Conservation (phyloP, 768 basidiomycete genomes). For the Lactarius hatsudake region DNA sequence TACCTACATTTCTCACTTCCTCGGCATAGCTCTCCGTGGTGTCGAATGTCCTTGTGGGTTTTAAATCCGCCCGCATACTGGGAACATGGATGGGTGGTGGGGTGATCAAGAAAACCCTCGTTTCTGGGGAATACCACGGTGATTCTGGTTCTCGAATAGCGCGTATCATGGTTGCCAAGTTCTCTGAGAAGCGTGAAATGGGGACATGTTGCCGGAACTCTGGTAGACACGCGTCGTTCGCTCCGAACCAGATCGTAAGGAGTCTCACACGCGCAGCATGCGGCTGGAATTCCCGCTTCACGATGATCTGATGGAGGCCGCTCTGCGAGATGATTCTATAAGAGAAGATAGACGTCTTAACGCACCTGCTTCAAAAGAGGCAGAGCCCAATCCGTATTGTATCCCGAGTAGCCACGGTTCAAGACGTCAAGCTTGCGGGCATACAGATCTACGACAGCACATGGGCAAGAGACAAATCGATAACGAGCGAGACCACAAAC, state of each 20-base stretch:
- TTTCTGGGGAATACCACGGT: conserved; percentile 62
- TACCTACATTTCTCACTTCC: conserved; percentile 61
- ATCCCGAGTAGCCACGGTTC: conserved; percentile 82
- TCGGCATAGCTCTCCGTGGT: conserved; percentile 67
- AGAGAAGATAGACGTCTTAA: background rate
- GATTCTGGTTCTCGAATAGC: conserved; percentile 63
- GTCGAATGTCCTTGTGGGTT: conserved; percentile 59
- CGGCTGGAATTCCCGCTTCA: conserved; percentile 46
- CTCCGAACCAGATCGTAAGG: conserved; percentile 87
- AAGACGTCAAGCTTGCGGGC: conserved; percentile 79
- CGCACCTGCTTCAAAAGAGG: conserved; percentile 74
- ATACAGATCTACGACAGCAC: conserved; percentile 56
- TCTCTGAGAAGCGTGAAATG: conserved; percentile 56
- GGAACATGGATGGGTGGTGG: conserved; percentile 78
- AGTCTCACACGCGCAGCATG: conserved; percentile 61
- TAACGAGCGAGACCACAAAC: conserved; percentile 1
- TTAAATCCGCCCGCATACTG: conserved; percentile 52
- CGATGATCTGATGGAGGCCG: conserved; percentile 48
- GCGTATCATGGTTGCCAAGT: conserved; percentile 60
- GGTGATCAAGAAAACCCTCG: conserved; percentile 76
- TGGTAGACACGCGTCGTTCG: conserved; percentile 76
- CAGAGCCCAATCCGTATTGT: conserved; percentile 84
- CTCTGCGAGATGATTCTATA: background rate
- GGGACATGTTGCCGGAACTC: conserved; percentile 76
- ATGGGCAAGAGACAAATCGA: background rate